Base-by-base conservation (phyloP, 2,329 filamentous ascomycete species). In the Colletotrichum sansevieriae region DNA sequence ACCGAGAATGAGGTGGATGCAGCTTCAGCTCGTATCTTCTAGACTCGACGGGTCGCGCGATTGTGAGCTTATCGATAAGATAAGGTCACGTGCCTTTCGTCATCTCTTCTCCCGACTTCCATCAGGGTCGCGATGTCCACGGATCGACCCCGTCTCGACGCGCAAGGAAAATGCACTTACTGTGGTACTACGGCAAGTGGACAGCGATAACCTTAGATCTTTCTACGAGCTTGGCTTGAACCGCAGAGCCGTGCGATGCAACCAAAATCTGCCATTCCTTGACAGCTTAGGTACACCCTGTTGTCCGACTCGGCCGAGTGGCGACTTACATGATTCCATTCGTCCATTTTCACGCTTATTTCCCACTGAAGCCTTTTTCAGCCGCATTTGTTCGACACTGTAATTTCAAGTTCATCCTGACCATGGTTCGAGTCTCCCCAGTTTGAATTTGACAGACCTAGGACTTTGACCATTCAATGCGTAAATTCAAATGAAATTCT, bases 31-130 rank as follows among this genome's bases (percentile, higher is more conserved):
- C 29, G 6, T 7, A 29, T 8, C 29, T 29, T 29, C 29, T 29
- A 29, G 7, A 29, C 25, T 29, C 29, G 25, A 35, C 44, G 12
- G 11, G 22, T 18, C 47, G 35, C 41, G 39, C 41, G 12, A 11
- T 8, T 57, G 4, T 1, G 29, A 2, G 22, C 22, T 65, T 71
- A 71, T 70, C 69, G 69, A 71, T 71, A 52, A 52, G 9, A 29
- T 1, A 56, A 68, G 64, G 29, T 58, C 65, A 69, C 68, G 68
- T 71, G 68, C 20, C 52, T 13, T 35, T 25, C 15, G 15, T 41
- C 33, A 56, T 44, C 20, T 18, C 25, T n/a, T 25, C 43, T 18
- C 43, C 18, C 44, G 37, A 41, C 37, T 46, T 37, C 44, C 29
- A 33, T 51, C 37, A 39, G 37, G 37, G 37, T 5, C 37, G 13